Evolutionary conservation across 108 stramenopile species (phyloP).

Genomic region (Cyclotella choctawhatcheeana): DNA sequence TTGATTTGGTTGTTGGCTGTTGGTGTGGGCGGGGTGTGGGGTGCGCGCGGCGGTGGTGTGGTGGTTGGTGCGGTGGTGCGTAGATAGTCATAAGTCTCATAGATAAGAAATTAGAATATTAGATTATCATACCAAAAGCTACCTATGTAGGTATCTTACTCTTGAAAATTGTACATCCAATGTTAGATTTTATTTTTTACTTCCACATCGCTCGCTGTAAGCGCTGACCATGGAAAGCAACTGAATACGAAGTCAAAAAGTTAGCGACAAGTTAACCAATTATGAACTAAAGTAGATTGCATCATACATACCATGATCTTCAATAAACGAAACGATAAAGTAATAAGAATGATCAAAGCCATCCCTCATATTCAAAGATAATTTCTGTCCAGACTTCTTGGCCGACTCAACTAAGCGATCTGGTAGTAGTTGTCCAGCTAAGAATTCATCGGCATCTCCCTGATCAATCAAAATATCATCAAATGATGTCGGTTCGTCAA

Average conservation of each 20-base stretch:
- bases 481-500: constrained; percentile 25
- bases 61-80: too few species aligned
- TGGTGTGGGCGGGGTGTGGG: too few species aligned
- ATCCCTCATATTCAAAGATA: constrained; percentile 79
- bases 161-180: too few species aligned
- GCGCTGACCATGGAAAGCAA: constrained; percentile 82
- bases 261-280: background rate
- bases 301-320: constrained; percentile 63
- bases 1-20: too few species aligned
- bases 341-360: constrained; percentile 96
- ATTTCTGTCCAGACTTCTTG: constrained; percentile 62
- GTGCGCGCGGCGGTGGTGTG: too few species aligned
- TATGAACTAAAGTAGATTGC: background rate
- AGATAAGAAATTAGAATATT: too few species aligned
- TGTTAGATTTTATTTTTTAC: too few species aligned
- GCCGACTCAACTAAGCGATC: constrained; percentile 67
- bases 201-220: too few species aligned
- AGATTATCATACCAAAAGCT: too few species aligned
- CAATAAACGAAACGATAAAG: constrained; percentile 89
- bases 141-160: too few species aligned
- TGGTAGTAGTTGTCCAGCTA: constrained; percentile 57
- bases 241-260: background rate
- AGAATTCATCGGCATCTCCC: constrained; percentile 82
- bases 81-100: too few species aligned
- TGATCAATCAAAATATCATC: constrained; percentile 88